Conservation (phyloP, 345 rosid genomes). For the Moringa oleifera region DNA sequence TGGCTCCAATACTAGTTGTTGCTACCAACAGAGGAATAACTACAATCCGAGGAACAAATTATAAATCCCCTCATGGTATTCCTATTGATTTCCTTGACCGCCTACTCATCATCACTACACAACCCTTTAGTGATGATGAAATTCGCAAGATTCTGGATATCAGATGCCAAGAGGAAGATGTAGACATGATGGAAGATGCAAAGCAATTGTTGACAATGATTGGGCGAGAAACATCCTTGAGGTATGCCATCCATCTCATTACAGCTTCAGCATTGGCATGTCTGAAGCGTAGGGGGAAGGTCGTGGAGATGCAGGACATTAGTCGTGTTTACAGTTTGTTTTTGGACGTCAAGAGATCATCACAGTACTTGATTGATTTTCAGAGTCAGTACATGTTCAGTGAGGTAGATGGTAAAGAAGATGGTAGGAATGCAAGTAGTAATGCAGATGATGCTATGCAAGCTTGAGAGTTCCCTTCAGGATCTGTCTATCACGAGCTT, state of each 20-base stretch:
- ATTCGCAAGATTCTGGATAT: slow-evolving; percentile 78
- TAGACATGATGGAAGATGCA: slow-evolving; percentile 79
- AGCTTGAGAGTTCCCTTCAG: not conserved
- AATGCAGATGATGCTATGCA: slow-evolving; percentile 39
- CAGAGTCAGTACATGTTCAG: slow-evolving; percentile 85
- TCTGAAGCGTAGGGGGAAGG: slow-evolving; percentile 76
- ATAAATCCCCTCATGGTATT: slow-evolving; percentile 93
- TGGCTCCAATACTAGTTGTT: slow-evolving; percentile 93
- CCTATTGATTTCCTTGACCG: slow-evolving; percentile 96
- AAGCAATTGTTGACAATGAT: slow-evolving; percentile 72
- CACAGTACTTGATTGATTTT: slow-evolving; percentile 86
- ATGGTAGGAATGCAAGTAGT: slow-evolving; percentile 5
- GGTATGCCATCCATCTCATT: slow-evolving; percentile 88
- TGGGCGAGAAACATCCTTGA: slow-evolving; percentile 81
- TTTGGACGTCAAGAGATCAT: slow-evolving; percentile 89
- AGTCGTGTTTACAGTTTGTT: slow-evolving; percentile 71
- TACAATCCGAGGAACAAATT: slow-evolving; percentile 81
- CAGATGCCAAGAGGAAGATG: slow-evolving; percentile 93
- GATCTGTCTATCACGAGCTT: not conserved
- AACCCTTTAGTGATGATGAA: slow-evolving; percentile 76
- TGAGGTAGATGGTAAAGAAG: slow-evolving; percentile 51
- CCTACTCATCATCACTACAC: slow-evolving; percentile 76
- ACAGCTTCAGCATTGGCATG: slow-evolving; percentile 75
- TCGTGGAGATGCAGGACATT: slow-evolving; percentile 72
- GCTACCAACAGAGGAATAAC: slow-evolving; percentile 95